A percentile compares a stretch with the other conserved stretches of the same genome.
These are phyloP conservation scores for Oryza longistaminata DNA, from an alignment of 176 grass and related monocot species.

Conservation along the genomic window DNA sequence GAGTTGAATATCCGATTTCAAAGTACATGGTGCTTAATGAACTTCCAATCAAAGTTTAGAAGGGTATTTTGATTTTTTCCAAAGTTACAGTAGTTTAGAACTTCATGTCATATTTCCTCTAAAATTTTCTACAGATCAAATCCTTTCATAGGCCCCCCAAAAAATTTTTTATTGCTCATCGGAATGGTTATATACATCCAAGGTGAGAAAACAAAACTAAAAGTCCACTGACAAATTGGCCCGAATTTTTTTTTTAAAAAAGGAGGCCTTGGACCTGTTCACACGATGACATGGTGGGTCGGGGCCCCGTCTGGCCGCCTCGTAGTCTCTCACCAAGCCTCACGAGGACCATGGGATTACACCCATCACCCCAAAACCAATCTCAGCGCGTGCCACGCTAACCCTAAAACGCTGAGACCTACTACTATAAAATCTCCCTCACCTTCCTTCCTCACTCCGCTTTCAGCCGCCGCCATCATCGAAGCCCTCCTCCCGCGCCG, in stretches of 20 bases:
- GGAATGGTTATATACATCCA: background rate
- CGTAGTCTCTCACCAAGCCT: background rate
- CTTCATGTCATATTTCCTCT: background rate
- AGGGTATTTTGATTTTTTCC: too few relatives aligned
- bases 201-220: too few relatives aligned
- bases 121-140: background rate
- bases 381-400: background rate
- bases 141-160: background rate
- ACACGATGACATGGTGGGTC: background rate
- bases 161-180: background rate
- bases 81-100: too few relatives aligned
- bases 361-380: constrained; percentile 18
- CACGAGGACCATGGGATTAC: background rate
- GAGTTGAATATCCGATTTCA: too few relatives aligned
- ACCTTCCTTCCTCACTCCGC: background rate
- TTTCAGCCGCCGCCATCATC: background rate
- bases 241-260: background rate
- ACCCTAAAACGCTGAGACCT: constrained; percentile 32
- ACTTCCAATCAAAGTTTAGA: too few relatives aligned
- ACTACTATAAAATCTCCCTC: background rate
- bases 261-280: background rate
- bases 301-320: background rate
- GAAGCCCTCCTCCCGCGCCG: background rate
- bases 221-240: background rate
- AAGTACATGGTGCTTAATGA: too few relatives aligned